A percentile compares a stretch with the other conserved stretches of the same genome.
phyloP scores from a whole-genome alignment of 2,329 filamentous ascomycete species.

The Keithomyces neogunnii region DNA sequence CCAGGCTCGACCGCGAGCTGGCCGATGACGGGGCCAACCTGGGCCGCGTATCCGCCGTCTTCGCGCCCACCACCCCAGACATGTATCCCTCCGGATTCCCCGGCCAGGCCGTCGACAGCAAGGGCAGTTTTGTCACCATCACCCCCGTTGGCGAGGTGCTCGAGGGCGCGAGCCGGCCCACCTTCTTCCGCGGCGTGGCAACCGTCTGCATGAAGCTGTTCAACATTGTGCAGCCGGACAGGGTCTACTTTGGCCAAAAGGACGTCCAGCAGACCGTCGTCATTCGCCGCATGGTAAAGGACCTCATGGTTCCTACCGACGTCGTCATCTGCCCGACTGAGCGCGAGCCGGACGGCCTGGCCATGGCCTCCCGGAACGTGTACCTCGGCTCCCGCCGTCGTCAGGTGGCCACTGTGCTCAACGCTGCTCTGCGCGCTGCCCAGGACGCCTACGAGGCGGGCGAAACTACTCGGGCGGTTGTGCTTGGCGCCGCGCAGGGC shows the following conservation, averaged over 20 bases:
- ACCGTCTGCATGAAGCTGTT: conserved; percentile 84
- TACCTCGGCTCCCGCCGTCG: conserved; percentile 76
- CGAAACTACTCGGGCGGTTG: conserved; percentile 45
- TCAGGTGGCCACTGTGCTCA: conserved; percentile 62
- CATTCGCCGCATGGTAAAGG: conserved; percentile 75
- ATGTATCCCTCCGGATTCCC: conserved; percentile 84
- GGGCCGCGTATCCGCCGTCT: conserved; percentile 72
- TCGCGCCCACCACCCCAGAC: conserved; percentile 70
- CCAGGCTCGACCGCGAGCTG: conserved; percentile 63
- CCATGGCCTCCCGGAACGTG: conserved; percentile 87
- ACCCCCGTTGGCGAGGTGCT: conserved; percentile 74
- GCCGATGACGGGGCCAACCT: conserved; percentile 47
- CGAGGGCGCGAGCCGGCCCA: conserved; percentile 78
- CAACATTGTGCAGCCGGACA: conserved; percentile 49
- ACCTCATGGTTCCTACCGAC: conserved; percentile 72
- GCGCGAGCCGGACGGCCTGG: conserved; percentile 73
- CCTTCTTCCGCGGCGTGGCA: conserved; percentile 93
- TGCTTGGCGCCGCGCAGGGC: conserved; percentile 63
- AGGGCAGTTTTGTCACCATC: conserved; percentile 85
- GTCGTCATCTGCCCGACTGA: conserved; percentile 68
- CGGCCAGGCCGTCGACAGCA: conserved; percentile 62
- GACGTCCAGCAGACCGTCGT: conserved; percentile 95
- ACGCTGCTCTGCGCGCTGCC: conserved; percentile 59
- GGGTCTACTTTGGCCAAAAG: conserved; percentile 92
- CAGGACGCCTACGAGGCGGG: conserved; percentile 56